Evolutionary conservation across 768 basidiomycete species (phyloP).

Genomic region (Termitomyces sp.): DNA sequence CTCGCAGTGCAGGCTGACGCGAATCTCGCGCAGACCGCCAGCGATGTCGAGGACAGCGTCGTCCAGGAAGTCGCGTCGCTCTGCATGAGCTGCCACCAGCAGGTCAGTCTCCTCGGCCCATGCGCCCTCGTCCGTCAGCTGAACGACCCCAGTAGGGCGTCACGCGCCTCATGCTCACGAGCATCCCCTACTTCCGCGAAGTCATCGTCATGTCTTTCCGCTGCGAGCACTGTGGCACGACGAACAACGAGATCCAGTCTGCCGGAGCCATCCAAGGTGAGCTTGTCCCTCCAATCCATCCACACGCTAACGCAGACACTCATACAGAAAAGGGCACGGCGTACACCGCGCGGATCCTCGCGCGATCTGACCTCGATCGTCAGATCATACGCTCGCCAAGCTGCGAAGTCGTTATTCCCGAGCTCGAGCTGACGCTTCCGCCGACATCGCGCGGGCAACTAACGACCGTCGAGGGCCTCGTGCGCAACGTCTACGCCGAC

Average conservation of each 20-base stretch:
- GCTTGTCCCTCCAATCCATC: neutral
- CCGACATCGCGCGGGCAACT: constrained; percentile 79
- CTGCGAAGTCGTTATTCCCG: constrained; percentile 79
- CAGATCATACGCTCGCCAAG: constrained; percentile 88
- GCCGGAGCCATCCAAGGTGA: constrained; percentile 82
- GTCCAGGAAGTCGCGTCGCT: constrained; percentile 85
- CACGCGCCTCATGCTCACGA: constrained; percentile 85
- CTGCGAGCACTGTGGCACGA: constrained; percentile 85
- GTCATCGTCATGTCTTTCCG: constrained; percentile 96
- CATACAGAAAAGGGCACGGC: constrained; percentile 69
- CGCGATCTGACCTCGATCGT: constrained; percentile 77
- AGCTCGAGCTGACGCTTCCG: constrained; percentile 89
- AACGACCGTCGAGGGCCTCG: constrained; percentile 93
- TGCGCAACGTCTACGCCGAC: constrained; percentile 79
- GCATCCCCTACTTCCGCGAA: constrained; percentile 93
- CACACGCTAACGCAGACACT: neutral
- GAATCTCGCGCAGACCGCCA: neutral
- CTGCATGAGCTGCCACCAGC: constrained; percentile 90
- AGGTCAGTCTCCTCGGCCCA: constrained; percentile 45
- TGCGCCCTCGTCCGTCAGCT: constrained; percentile 9
- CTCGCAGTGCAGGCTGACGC: constrained; percentile 12
- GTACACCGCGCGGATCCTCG: constrained; percentile 76
- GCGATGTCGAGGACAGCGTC: constrained; percentile 52
- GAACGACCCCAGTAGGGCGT: constrained; percentile 54
- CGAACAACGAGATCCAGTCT: constrained; percentile 93